Percentiles rank a stretch among this genome's conserved stretches.
Evolutionary conservation across 805 yeast genomes (phyloP).

Genomic region (Wickerhamiella spandovensis): DNA sequence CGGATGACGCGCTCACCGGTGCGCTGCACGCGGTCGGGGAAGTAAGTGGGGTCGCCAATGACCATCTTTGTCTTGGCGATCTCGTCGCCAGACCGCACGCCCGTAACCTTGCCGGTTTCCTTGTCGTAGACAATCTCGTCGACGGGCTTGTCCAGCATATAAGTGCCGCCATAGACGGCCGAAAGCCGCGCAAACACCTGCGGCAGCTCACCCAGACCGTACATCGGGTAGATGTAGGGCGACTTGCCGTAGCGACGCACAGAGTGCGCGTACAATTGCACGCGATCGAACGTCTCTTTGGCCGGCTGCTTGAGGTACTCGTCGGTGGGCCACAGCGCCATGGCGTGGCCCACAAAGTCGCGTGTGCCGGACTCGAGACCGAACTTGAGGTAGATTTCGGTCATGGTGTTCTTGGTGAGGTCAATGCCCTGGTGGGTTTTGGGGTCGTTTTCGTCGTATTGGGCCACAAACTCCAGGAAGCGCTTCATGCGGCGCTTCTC

Average conservation of each 20-base stretch:
- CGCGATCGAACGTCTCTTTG: conserved; percentile 78
- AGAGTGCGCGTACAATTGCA: conserved; percentile 72
- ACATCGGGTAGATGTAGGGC: conserved; percentile 89
- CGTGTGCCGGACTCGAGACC: conserved; percentile 88
- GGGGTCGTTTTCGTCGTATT: conserved; percentile 62
- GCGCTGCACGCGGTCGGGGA: conserved; percentile 67
- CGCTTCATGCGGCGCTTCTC: conserved; percentile 92
- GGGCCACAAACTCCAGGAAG: conserved; percentile 77
- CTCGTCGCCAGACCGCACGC: conserved; percentile 87
- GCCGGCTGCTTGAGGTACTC: conserved; percentile 81
- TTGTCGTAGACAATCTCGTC: conserved; percentile 72
- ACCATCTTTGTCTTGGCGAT: conserved; percentile 83
- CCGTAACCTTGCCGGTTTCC: conserved; percentile 52
- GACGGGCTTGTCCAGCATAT: conserved; percentile 93
- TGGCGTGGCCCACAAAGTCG: conserved; percentile 95
- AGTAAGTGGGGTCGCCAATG: conserved; percentile 95
- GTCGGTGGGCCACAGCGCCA: conserved; percentile 94
- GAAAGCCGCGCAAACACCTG: conserved; percentile 96
- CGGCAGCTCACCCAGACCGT: conserved; percentile 96
- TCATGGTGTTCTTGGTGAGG: conserved; percentile 80
- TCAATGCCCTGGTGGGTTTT: conserved; percentile 74
- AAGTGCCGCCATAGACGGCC: conserved; percentile 97
- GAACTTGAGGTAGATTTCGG: conserved; percentile 74
- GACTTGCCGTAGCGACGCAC: conserved; percentile 93
- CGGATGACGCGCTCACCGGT: conserved; percentile 66